Conservation (phyloP, 1,284 basidiomycete species). For the Trametes pubescens region DNA sequence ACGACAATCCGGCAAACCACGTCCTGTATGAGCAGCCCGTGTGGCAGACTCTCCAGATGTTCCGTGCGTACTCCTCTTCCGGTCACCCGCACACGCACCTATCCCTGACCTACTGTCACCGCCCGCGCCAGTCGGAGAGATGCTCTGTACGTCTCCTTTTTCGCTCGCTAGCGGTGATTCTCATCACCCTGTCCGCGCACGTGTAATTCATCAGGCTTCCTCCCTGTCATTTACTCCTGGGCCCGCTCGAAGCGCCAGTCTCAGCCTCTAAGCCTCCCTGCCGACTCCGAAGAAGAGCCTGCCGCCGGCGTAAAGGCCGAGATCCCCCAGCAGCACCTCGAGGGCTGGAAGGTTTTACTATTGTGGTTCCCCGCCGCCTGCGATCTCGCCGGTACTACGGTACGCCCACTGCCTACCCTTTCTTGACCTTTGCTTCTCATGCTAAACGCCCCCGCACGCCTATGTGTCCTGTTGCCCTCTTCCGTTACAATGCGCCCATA, state of each 20-base stretch:
- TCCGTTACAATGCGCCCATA: constrained; percentile 33
- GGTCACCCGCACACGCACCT: constrained; percentile 31
- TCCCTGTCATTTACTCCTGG: constrained; percentile 83
- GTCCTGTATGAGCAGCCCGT: constrained; percentile 92
- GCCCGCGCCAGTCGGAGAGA: constrained; percentile 80
- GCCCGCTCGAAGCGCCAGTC: constrained; percentile 55
- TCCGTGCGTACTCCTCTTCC: constrained; percentile 64
- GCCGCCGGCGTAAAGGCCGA: constrained; percentile 38
- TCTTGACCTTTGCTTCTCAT: constrained; percentile 21
- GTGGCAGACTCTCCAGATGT: constrained; percentile 95
- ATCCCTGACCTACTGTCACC: constrained; percentile 41
- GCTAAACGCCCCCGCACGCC: constrained; percentile 20
- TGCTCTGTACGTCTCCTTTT: constrained; percentile 76
- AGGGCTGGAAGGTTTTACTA: constrained; percentile 76
- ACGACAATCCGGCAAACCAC: constrained; percentile 60
- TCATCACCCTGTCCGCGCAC: constrained; percentile 41
- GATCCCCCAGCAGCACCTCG: constrained; percentile 52
- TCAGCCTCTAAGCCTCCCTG: constrained; percentile 63
- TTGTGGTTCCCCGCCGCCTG: constrained; percentile 90
- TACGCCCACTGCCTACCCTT: constrained; percentile 47
- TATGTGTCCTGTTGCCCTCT: constrained; percentile 26
- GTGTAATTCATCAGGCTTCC: constrained; percentile 65
- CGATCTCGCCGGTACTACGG: constrained; percentile 89
- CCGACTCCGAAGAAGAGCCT: constrained; percentile 54
- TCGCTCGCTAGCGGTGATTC: constrained; percentile 25